Base-by-base conservation (phyloP, 495 filamentous ascomycete species). In the Corynascus novoguineensis region DNA sequence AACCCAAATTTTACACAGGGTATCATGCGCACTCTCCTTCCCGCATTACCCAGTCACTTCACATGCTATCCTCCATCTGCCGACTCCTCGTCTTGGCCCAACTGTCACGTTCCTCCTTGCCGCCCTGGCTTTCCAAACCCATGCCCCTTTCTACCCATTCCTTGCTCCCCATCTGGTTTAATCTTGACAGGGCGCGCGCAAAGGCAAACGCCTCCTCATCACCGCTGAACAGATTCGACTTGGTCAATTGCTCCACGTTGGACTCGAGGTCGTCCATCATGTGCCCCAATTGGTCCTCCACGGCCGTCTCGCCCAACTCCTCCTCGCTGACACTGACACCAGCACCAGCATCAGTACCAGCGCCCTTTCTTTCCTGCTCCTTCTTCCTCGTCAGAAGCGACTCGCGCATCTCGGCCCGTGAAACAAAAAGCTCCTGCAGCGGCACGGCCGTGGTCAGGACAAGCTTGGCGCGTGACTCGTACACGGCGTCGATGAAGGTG, bases 131-230 rank as follows among this genome's bases (percentile, higher is more conserved):
- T 66, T 78, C 80, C 57, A 85, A 69, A 11, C 83, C 85, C 80
- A 95, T 74, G 0, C 91, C 92, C 5, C 89, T 71, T 75, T 97
- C 95, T 15, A 97, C 86, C 95, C 95, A 98, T 67, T 95, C 84
- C 70, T 86, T 82, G 61, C 89, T 92, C 2, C 89, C 91, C 93
- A 98, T 98, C 74, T 97, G 90, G 17, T 73, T 84, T 62, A 98
- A 74, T 53, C 93, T 75, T 31, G 86, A 90, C 60, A 97, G 65
- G 6, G 93, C 93, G 21, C 93, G 78, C 49, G 91, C 91, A 72
- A 98, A 98, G 0, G 93, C 93, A 74, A 98, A 98, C 7, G 89
- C 78, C 73, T 98, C 93, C 78, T 98, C 93, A 50, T 97, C 93
- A 15, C 93, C 95, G 9, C 86, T 89, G 71, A 98, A 98, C 50